These are phyloP conservation scores for Ceratocystis cubensis DNA, from an alignment of 2,329 filamentous ascomycete genomes.

Conservation along the genomic window DNA sequence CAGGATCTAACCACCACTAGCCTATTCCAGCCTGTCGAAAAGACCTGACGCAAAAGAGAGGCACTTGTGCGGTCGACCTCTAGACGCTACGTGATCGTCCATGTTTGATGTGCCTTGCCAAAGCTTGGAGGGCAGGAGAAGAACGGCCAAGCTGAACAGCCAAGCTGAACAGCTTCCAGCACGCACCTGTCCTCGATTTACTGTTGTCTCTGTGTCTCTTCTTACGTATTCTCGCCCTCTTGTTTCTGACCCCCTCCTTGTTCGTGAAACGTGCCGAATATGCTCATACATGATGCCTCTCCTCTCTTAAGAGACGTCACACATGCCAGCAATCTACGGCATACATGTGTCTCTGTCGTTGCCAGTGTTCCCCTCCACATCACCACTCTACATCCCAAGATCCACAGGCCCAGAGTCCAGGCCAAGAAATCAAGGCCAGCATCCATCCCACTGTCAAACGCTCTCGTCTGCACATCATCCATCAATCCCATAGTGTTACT, in stretches of 20 bases:
- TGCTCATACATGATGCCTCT: too few species aligned
- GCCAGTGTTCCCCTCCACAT: too few species aligned
- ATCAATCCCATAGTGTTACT: background rate
- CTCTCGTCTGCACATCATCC: slow-evolving; percentile 3
- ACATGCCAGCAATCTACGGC: too few species aligned
- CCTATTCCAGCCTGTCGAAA: too few species aligned
- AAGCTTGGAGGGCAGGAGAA: background rate
- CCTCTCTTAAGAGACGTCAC: too few species aligned
- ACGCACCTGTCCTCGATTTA: too few species aligned
- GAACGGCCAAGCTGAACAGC: too few species aligned
- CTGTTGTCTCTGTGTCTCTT: background rate
- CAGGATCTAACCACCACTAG: too few species aligned
- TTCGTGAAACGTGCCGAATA: background rate
- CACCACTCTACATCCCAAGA: too few species aligned
- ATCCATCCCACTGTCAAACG: background rate
- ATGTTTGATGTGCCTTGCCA: background rate
- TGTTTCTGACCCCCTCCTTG: background rate
- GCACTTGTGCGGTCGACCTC: background rate
- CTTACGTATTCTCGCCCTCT: background rate
- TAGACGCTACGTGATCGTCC: background rate
- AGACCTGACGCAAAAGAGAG: too few species aligned
- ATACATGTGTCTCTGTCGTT: too few species aligned
- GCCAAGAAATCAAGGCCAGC: background rate
- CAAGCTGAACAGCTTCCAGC: too few species aligned
- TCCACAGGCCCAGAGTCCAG: background rate